Base-by-base conservation (phyloP, 305 asterid species). In the Fraxinus velutina region DNA sequence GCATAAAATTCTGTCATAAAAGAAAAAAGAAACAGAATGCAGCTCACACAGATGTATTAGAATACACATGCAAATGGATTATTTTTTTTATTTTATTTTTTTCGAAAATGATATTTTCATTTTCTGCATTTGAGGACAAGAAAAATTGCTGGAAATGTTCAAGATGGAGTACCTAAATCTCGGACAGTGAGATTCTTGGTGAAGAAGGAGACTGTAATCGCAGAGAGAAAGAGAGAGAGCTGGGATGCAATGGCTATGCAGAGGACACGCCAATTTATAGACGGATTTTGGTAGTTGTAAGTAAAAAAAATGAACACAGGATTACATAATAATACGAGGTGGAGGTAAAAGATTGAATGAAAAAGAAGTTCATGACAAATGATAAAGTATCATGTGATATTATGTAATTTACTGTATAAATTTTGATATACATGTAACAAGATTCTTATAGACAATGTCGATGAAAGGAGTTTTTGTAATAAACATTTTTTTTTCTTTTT, bases 141-240 rank as follows among this genome's bases (percentile, higher is more conserved):
- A 62, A 83, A 70, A 76, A 6, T 42, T 70, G 81, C 66, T 70
- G 73, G 19, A 73, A 52, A 29, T 74, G 21, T 24, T 33, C 64
- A 66, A 0, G 66, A 75, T 30, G 57, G 32, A 68, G 82, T 89
- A 90, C 95, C 93, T 88, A 83, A 88, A 84, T 82, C 83, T 84
- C 81, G 82, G 72, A 42, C 7, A 34, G 36, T 83, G 42, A 78
- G 88, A 77, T 71, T 82, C 57, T 77, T 27, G 76, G 29, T 15
- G 79, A 73, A 57, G 81, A 78, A 50, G 86, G 86, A 44, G 44
- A 80, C 33, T 55, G 52, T 30, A 15, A 17, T 32, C 33, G 72
- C 52, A 57, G 80, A 21, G 79, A 78, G 83, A 27, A 55, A 13
- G 64, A 68, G 82, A 19, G 75, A 78, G 83, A 27, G 73, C 9